Conservation (phyloP, 306 rosid genomes). For the Carpinus viminea region DNA sequence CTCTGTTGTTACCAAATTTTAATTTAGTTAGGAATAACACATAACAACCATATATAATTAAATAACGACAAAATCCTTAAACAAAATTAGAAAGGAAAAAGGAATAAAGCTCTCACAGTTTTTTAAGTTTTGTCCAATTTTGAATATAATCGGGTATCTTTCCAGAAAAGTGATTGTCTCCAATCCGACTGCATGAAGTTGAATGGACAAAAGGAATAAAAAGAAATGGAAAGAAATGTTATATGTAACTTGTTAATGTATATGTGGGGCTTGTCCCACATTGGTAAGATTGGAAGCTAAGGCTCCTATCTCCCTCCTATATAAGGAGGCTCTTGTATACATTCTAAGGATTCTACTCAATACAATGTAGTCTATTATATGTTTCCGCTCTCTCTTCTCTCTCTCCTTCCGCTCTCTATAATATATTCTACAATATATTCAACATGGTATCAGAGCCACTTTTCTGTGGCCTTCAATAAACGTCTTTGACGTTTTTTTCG, state of each 20-base stretch:
- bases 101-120: constrained; percentile 37
- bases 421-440: no score
- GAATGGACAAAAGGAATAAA: not conserved
- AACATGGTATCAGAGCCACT: no score
- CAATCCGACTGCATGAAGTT: constrained; percentile 49
- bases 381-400: no score
- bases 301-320: no score
- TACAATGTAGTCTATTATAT: no score
- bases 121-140: constrained; percentile 54
- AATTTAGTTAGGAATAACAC: constrained; percentile 14
- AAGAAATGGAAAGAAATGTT: not conserved
- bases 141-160: constrained; percentile 55
- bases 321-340: no score
- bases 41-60: not conserved
- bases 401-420: no score
- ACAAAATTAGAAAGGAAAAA: not conserved
- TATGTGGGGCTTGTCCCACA: no score
- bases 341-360: no score
- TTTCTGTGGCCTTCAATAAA: no score
- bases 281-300: no score
- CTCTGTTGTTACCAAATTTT: constrained; percentile 34
- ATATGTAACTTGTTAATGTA: not conserved
- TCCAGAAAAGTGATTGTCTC: constrained; percentile 62
- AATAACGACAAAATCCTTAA: not conserved
- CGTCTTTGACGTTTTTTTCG: no score